Base-by-base conservation (phyloP, 805 yeast genomes). In the Saturnispora diversa region DNA sequence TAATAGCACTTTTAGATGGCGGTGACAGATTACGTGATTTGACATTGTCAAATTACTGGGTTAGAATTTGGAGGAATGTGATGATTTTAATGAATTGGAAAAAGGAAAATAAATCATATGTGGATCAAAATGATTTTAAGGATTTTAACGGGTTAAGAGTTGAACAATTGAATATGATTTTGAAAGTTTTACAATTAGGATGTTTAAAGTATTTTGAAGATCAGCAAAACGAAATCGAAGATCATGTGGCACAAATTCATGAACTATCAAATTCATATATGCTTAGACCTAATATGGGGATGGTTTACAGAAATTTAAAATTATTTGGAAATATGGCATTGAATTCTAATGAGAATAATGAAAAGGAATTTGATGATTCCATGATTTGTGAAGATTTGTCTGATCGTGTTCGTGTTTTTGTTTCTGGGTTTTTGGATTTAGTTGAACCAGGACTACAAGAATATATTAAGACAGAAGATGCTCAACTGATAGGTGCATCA, bases 61-160 rank as follows among this genome's bases (percentile, higher is more conserved):
- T 74, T 36, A 83, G 84, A 55, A 67, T 88, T 6, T 59, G 92
- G 42, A 70, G 71, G 43, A 74, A 82, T 33, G 77, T 75, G 48
- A 75, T 83, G 59, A 74, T 80, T 17, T 66, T 88, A 15, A 58
- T 90, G 50, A 80, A 84, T 24, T 88, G 95, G 95, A 70, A 49
- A 50, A 37, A 43, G 25, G 48, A 47, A 30, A 47, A 47, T 33
- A 47, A 42, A 40, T 47, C 50, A 3, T 47, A 47, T 30, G 44
- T 44, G 20, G 50, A 47, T 37, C 37, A 46, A 31, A 47, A 47
- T 23, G 50, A 46, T 22, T 46, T 46, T 17, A 46, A 47, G 38
- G 50, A 47, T 42, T 47, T 40, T 25, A 41, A 44, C 26, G 46
- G 44, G n/a, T 38, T 44, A 29, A 40, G 51, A 36, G 30, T 44